Conservation (phyloP, 1,139 yeast species). For the Scheffersomyces parashehatae region DNA sequence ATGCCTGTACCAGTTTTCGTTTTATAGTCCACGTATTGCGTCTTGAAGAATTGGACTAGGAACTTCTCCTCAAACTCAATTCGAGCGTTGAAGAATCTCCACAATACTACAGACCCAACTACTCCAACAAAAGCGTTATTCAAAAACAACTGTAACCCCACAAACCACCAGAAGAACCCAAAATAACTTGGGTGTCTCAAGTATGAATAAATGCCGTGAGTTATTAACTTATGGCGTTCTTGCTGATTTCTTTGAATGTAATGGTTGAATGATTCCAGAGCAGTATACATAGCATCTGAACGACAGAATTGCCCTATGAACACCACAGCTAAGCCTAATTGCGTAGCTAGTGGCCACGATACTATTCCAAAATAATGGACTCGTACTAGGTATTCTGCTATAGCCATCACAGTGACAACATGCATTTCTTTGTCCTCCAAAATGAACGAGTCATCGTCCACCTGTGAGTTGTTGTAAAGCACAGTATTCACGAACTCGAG, state of each 20-base stretch:
- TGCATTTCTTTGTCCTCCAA: slow-evolving; percentile 70
- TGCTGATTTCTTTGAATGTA: slow-evolving; percentile 54
- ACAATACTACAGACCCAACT: slow-evolving; percentile 49
- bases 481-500: slow-evolving; percentile 83
- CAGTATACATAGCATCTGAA: slow-evolving; percentile 81
- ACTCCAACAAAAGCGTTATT: slow-evolving; percentile 53
- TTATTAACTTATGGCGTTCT: slow-evolving; percentile 63
- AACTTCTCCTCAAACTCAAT: slow-evolving; percentile 70
- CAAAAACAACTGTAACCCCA: slow-evolving; percentile 76
- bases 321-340: slow-evolving; percentile 49
- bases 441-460: slow-evolving; percentile 74
- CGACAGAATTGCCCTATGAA: slow-evolving; percentile 67
- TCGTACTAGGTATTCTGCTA: slow-evolving; percentile 22
- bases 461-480: slow-evolving; percentile 62
- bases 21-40: slow-evolving; percentile 57
- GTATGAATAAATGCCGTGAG: slow-evolving; percentile 65
- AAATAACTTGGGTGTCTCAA: slow-evolving; percentile 88
- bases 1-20: slow-evolving; percentile 55
- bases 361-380: not conserved
- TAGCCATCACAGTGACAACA: slow-evolving; percentile 53
- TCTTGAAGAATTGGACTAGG: slow-evolving; percentile 68
- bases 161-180: slow-evolving; percentile 93
- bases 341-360: not conserved
- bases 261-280: slow-evolving; percentile 87
- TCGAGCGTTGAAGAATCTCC: slow-evolving; percentile 67